Evolutionary conservation across 805 yeast genomes (phyloP).

Genomic region (Saccharomyces mikatae): DNA sequence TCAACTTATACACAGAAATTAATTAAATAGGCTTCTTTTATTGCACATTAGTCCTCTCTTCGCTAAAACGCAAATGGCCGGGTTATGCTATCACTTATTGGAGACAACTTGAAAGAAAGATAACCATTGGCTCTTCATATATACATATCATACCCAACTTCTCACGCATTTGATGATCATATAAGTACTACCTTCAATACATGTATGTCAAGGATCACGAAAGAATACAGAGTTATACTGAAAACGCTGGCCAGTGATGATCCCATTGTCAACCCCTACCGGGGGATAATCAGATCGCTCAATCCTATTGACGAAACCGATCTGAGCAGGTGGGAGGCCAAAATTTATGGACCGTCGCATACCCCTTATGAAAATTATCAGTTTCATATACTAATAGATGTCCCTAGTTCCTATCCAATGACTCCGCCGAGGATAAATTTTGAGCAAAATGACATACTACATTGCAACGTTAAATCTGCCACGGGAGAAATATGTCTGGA

Average conservation of each 20-base stretch:
- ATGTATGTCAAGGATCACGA: slow-evolving; percentile 13
- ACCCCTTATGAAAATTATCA: slow-evolving; percentile 46
- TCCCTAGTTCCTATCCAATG: slow-evolving; percentile 47
- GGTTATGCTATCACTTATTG: neutral
- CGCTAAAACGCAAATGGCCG: neutral
- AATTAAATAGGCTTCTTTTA: neutral
- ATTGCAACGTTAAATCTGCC: slow-evolving; percentile 41
- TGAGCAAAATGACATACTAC: slow-evolving; percentile 33
- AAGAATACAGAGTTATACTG: slow-evolving; percentile 14
- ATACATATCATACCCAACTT: neutral
- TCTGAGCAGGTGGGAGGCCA: slow-evolving; percentile 45
- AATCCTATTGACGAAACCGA: slow-evolving; percentile 39
- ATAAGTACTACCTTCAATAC: neutral
- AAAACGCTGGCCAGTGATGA: slow-evolving; percentile 1
- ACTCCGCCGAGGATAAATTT: slow-evolving; percentile 52
- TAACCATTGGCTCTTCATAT: neutral
- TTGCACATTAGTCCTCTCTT: neutral
- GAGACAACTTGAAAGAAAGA: neutral
- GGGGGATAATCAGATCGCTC: slow-evolving; percentile 30
- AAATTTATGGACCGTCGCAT: slow-evolving; percentile 43
- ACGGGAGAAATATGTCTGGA: slow-evolving; percentile 70
- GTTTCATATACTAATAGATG: slow-evolving; percentile 42
- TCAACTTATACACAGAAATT: neutral
- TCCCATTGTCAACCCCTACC: neutral
- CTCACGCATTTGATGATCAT: neutral